Evolutionary conservation across 345 rosid species (phyloP).

Genomic region (Euphorbia pulcherrima): DNA sequence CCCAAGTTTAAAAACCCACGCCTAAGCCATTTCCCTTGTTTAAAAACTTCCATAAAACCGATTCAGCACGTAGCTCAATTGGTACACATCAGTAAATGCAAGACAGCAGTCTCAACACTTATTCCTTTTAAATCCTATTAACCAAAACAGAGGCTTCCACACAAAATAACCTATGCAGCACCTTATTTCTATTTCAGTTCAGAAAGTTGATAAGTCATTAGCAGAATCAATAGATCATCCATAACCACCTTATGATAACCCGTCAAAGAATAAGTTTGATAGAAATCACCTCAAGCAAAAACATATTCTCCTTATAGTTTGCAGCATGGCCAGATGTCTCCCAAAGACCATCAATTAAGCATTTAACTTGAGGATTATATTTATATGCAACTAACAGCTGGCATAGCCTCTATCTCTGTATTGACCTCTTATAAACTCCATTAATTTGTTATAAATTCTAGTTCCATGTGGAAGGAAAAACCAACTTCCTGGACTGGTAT

Average conservation of each 20-base stretch:
- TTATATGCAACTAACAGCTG: constrained; percentile 11
- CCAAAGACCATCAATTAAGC: constrained; percentile 39
- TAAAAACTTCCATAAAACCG: neutral
- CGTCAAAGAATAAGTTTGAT: neutral
- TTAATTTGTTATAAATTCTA: constrained; percentile 76
- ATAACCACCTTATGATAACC: neutral
- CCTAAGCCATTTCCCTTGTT: neutral
- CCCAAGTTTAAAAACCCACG: neutral
- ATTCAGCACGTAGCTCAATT: no score
- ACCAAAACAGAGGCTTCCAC: neutral
- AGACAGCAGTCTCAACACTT: neutral
- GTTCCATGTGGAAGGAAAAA: constrained; percentile 92
- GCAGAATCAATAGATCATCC: neutral
- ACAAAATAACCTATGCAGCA: neutral
- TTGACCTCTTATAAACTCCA: constrained; percentile 66
- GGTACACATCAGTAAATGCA: neutral
- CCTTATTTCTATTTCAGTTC: neutral
- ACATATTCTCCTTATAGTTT: constrained; percentile 96
- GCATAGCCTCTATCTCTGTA: constrained; percentile 78
- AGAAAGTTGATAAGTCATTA: neutral
- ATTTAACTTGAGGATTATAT: constrained; percentile 5
- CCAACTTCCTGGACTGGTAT: constrained; percentile 96
- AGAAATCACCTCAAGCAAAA: constrained; percentile 72
- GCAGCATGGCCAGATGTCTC: constrained; percentile 94
- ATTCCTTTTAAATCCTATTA: neutral